These are phyloP conservation scores for Termitomyces sp. DNA, from an alignment of 1,284 basidiomycete genomes.

Conservation along the genomic window DNA sequence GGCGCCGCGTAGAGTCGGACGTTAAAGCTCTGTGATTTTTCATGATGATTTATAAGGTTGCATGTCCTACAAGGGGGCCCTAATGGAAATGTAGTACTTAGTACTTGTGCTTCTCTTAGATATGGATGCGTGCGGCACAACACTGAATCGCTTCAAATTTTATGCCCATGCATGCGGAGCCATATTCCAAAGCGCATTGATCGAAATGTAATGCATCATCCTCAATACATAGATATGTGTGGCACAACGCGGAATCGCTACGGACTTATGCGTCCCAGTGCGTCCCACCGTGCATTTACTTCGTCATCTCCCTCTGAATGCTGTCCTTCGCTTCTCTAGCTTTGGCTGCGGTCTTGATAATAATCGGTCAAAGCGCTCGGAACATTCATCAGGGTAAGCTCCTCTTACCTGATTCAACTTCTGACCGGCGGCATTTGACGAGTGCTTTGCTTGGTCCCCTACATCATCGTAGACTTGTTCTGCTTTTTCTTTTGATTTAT, in stretches of 20 bases:
- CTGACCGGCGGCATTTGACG: not conserved
- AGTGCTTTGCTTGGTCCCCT: not conserved
- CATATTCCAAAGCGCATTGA: too few relatives aligned
- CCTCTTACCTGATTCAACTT: constrained; percentile 5
- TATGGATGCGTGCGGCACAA: too few relatives aligned
- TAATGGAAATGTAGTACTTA: too few relatives aligned
- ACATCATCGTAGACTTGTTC: not conserved
- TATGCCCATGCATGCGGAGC: too few relatives aligned
- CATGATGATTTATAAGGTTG: too few relatives aligned
- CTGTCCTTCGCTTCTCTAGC: constrained; percentile 41
- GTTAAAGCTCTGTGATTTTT: not conserved
- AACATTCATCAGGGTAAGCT: too few relatives aligned
- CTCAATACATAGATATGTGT: not conserved
- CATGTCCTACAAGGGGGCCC: too few relatives aligned
- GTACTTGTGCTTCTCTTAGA: too few relatives aligned
- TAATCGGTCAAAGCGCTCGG: not conserved
- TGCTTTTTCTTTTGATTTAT: constrained; percentile 31
- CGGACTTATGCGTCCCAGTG: not conserved
- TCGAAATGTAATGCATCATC: not conserved
- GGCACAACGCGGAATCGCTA: not conserved
- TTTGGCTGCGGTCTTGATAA: constrained; percentile 35
- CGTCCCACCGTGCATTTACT: constrained; percentile 20
- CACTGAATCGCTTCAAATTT: too few relatives aligned
- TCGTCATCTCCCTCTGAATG: constrained; percentile 39
- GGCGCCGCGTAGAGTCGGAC: too few relatives aligned